Base-by-base conservation (phyloP, 345 rosid species). In the Pugionium cornutum region DNA sequence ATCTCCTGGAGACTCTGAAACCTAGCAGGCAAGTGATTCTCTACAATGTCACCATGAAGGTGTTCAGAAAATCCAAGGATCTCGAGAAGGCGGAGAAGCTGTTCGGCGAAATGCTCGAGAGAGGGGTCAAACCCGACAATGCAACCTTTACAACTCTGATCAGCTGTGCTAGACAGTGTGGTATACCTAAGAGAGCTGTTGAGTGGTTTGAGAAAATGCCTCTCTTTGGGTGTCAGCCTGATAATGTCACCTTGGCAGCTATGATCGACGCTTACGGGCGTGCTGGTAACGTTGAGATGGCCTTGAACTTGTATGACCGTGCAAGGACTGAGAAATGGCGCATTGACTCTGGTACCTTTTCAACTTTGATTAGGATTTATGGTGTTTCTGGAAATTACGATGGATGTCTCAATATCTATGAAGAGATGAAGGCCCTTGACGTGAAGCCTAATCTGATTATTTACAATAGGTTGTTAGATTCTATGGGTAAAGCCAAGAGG, bases 151-250 rank as follows among this genome's bases (percentile, higher is more conserved):
- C 88, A 0, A 92, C 96, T 11, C 48, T 92, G 7, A 84, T 89
- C 74, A 79, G 86, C 66, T 89, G 95, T 62, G 87, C 95, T 37
- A 86, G 87, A 79, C 56, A 81, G 65, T 81, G 77, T 74, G 77
- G 70, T 69, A 43, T 76, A 60, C 90, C 94, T 26, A 46, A 54
- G 3, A 85, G 78, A 75, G 94, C 94, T 29, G 84, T 89, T 51
- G 95, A 89, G 50, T 94, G 88, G 99, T 89, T 88, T 42, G 91
- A 94, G 86, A 89, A 83, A 77, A 89, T 94, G 89, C 82, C 92
- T 4, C 46, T 59, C 6, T 83, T 70, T 41, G 88, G 82, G 4
- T 79, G 87, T 60, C 67, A 70, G 48, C 98, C 96, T 69, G 97
- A 89, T 75, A 83, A 81, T 34, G 68, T 86, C 54, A 89, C 89